Evolutionary conservation across 768 basidiomycete species (phyloP), one percentile per base, ranked within the genome.

Genomic region (Suillus brevipes): DNA sequence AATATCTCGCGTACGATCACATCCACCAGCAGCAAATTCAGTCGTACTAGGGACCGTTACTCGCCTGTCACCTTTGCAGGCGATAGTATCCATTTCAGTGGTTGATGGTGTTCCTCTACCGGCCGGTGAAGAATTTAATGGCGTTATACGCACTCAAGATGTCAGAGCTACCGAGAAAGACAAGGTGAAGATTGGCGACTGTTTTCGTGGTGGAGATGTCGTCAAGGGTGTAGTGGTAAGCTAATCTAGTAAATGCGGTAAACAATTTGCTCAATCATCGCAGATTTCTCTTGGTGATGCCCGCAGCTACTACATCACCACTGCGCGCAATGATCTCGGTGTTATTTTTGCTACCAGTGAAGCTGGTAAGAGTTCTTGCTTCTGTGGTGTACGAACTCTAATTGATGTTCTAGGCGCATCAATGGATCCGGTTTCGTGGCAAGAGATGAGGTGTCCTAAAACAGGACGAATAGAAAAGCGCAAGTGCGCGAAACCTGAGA

Each of bases 211-310:
- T 0, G 94, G 95, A 16, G 95, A 97, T 73, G 91, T 96, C 59
- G 90, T 97, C 38, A 86, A 89, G 65, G 94, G 92, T 16, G 74
- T 91, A 45, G 94, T 97, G 71, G 95, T 95, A 74, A 74, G 89
- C 82, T 23, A 8, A 28, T 28, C 23, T 0, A 34, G 6, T 52
- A 25, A 38, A 66, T 37, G 36, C 40, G 55, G 45, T 43, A 9
- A 23, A 34, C 67, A 14, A 20, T 49, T 18, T 20, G 65, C 72
- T 63, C 55, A 67, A 47, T 8, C 18, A 31, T 57, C 28, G 7
- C 65, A 96, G 95, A 92, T 96, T 58, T 96, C 95, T 20, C 82
- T 97, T 31, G 95, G 95, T 12, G 95, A 97, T 77, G 89, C 94
- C 31, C 87, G 93, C 52, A 94, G 90, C 70, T 97, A 97, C 78